A percentile compares a stretch with the other conserved stretches of the same genome.
phyloP scores from a whole-genome alignment of 768 basidiomycete species.

The Myochromella boudieri region DNA sequence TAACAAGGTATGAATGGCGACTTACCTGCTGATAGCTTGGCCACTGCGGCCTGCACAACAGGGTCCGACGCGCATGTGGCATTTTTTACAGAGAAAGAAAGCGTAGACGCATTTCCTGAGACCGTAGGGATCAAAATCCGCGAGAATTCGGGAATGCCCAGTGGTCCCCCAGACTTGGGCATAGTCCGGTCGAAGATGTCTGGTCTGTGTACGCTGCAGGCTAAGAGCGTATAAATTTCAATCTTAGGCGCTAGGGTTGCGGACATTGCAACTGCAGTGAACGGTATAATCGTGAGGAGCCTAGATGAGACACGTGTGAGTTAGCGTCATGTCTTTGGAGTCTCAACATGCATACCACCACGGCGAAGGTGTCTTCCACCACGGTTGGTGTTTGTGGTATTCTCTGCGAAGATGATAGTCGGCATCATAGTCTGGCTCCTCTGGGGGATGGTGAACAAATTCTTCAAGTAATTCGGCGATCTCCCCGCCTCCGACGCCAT shows the following conservation, averaged over 20 bases:
- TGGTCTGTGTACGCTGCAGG: constrained; percentile 66
- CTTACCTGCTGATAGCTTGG: constrained; percentile 63
- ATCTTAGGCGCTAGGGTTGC: constrained; percentile 68
- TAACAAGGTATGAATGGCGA: constrained; percentile 1
- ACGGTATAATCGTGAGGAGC: constrained; percentile 54
- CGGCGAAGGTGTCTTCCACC: constrained; percentile 77
- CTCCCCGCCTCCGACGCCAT: constrained; percentile 45
- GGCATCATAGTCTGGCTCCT: constrained; percentile 30
- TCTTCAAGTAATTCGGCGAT: constrained; percentile 46
- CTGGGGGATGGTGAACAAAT: constrained; percentile 42
- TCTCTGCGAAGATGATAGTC: constrained; percentile 14
- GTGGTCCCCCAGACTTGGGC: constrained; percentile 7
- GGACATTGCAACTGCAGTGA: constrained; percentile 54
- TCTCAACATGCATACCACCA: constrained; percentile 56
- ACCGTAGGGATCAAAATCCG: constrained; percentile 1
- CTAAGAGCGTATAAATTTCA: constrained; percentile 73
- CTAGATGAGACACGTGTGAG: constrained; percentile 32
- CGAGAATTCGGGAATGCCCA: background rate
- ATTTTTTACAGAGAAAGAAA: background rate
- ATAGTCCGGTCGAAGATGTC: constrained; percentile 40
- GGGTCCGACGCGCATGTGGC: constrained; percentile 66
- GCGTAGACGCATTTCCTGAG: background rate
- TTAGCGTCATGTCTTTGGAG: constrained; percentile 4
- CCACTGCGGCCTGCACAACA: constrained; percentile 69
- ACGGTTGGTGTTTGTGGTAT: constrained; percentile 41